These are phyloP conservation scores for Cenchrus purpureus DNA, from an alignment of 176 grass and related monocot genomes.

Conservation along the genomic window DNA sequence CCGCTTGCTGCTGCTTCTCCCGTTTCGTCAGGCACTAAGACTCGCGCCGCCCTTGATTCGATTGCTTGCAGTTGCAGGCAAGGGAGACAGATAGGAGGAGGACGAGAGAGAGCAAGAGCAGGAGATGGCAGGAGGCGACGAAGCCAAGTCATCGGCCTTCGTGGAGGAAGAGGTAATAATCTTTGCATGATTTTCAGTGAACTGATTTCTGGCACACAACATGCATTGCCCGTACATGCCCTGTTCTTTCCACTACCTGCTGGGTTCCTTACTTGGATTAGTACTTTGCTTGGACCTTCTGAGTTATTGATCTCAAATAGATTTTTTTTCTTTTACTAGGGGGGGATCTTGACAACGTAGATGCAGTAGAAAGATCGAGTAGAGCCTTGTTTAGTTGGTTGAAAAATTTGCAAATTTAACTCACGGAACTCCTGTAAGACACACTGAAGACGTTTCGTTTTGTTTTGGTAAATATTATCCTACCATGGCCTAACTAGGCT, in stretches of 20 bases:
- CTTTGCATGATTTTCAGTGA: background rate
- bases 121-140: slow-evolving; percentile 65
- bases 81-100: slow-evolving; percentile 22
- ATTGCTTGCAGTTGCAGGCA: slow-evolving; percentile 46
- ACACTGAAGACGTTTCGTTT: too few relatives aligned
- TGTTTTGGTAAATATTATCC: too few relatives aligned
- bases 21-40: slow-evolving; percentile 4
- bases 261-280: background rate
- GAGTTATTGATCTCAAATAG: background rate
- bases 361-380: too few relatives aligned
- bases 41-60: background rate
- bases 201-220: background rate
- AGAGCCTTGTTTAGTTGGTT: too few relatives aligned
- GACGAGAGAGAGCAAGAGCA: slow-evolving; percentile 37
- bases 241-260: background rate
- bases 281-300: background rate
- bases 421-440: too few relatives aligned
- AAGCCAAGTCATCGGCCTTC: slow-evolving; percentile 48
- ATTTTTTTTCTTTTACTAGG: background rate
- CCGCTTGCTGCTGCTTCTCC: background rate
- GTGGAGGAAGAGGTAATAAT: slow-evolving; percentile 78
- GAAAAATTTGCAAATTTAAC: too few relatives aligned
- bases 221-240: background rate
- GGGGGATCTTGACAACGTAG: background rate
- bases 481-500: too few relatives aligned